These are phyloP conservation scores for Arachnomyces sp. DNA, from an alignment of 2,329 filamentous ascomycete genomes.

Conservation along the genomic window DNA sequence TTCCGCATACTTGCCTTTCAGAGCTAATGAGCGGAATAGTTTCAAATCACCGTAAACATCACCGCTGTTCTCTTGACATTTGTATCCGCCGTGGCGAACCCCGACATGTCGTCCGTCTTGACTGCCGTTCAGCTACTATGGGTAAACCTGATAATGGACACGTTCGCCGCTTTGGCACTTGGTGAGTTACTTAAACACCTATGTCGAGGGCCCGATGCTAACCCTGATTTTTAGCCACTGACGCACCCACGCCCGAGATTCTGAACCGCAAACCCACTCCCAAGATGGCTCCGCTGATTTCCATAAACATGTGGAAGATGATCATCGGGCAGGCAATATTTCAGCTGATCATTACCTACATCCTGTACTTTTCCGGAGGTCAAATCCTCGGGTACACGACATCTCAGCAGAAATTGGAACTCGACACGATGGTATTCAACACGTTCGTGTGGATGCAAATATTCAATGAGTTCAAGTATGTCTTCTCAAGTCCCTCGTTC, in stretches of 20 bases:
- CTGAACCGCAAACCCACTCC: slow-evolving; percentile 43
- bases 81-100: slow-evolving; percentile 53
- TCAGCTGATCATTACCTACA: slow-evolving; percentile 28
- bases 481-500: background rate
- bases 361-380: slow-evolving; percentile 51
- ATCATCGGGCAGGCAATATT: slow-evolving; percentile 33
- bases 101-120: slow-evolving; percentile 51
- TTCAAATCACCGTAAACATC: slow-evolving; percentile 53
- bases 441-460: slow-evolving; percentile 67
- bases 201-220: no score
- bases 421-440: slow-evolving; percentile 61
- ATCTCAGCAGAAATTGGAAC: slow-evolving; percentile 33
- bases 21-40: slow-evolving; percentile 45
- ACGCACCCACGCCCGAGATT: slow-evolving; percentile 49
- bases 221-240: slow-evolving; percentile 51
- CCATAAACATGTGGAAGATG: slow-evolving; percentile 37
- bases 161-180: slow-evolving; percentile 58
- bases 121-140: slow-evolving; percentile 61
- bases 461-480: slow-evolving; percentile 58
- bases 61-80: slow-evolving; percentile 61
- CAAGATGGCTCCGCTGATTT: slow-evolving; percentile 35
- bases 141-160: slow-evolving; percentile 66
- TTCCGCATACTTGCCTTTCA: background rate
- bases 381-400: slow-evolving; percentile 47
- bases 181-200: slow-evolving; percentile 11